Evolutionary conservation across 2,329 filamentous ascomycete species (phyloP).

Genomic region (Canariomyces notabilis): DNA sequence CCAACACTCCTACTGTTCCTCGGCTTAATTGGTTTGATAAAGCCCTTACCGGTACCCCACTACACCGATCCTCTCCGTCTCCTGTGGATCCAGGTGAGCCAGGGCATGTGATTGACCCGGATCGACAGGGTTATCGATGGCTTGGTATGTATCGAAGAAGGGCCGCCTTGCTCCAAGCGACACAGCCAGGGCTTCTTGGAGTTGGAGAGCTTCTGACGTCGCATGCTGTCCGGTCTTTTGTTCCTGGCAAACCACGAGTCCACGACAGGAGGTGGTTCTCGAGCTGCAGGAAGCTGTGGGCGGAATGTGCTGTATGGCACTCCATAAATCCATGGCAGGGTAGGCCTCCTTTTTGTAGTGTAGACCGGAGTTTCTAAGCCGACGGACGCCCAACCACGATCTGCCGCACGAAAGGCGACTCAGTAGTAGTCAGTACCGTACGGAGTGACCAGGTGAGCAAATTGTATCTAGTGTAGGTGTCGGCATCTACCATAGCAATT

Average conservation of each 20-base stretch:
- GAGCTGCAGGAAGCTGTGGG: background rate
- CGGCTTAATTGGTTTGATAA: slow-evolving; percentile 6
- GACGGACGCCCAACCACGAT: background rate
- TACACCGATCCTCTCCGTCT: slow-evolving; percentile 2
- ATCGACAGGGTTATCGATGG: slow-evolving; percentile 5
- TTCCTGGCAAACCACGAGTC: background rate
- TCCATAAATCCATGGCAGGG: too few species aligned
- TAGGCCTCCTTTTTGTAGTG: too few species aligned
- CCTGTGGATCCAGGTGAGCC: slow-evolving; percentile 1
- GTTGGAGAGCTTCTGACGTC: too few species aligned
- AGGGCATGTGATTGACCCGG: slow-evolving; percentile 17
- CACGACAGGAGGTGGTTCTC: background rate
- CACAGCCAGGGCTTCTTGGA: background rate
- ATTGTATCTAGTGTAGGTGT: too few species aligned
- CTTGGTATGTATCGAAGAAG: background rate
- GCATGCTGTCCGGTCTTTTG: background rate
- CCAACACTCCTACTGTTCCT: slow-evolving; percentile 6
- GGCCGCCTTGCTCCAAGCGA: background rate
- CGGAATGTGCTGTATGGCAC: background rate
- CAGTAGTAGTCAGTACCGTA: too few species aligned
- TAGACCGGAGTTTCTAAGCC: too few species aligned
- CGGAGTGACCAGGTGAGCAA: too few species aligned
- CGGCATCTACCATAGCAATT: too few species aligned
- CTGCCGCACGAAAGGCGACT: background rate
- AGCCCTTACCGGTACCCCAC: too few species aligned